Evolutionary conservation across 306 rosid species (phyloP), one percentile per base, ranked within the genome.

Genomic region (Casuarina cunninghamiana): DNA sequence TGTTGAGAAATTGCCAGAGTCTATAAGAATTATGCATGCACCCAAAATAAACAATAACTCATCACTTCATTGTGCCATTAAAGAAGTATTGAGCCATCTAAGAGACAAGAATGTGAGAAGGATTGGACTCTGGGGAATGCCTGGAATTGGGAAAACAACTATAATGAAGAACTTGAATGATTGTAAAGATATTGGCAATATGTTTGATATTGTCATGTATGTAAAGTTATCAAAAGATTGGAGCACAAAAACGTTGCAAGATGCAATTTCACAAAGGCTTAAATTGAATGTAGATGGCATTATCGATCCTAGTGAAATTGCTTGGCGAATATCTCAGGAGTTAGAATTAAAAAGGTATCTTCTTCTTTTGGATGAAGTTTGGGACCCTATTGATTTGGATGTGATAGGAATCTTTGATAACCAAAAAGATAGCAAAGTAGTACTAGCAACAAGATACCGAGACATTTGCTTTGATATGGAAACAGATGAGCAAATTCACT

Each of bases 331-430:
- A 45, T 67, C 41, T 39, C 5, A 0, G 4, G 80, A 70, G 61
- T 26, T 84, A 6, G 17, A 70, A 55, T 17, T 2, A 0, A 74
- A 78, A 53, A 84, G 3, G 71, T 84, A 70, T 35, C 45, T 84
- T 13, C 48, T 84, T 74, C 54, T 84, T 69, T 57, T 84, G 74
- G 88, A 84, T 78, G 83, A 50, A 35, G 83, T 81, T 17, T 73
- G 21, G 53, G 5, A 12, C 5, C 1, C 2, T 5, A 19, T 69
- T 4, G 10, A 84, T 65, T 53, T 78, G 67, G 21, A 16, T n/a
- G 9, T 10, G 55, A 42, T 81, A 43, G 85, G 78, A 17, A 69
- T 84, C 8, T 62, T 43, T 26, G 17, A 3, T 3, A 21, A 53
- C 53, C n/a, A 81, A n/a, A 77, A 32, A 3, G 37, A 53, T 10